A percentile compares a stretch with the other conserved stretches of the same genome.
phyloP scores from a whole-genome alignment of 192 early-diverging fungal species.

The Dimargaris verticillata region DNA sequence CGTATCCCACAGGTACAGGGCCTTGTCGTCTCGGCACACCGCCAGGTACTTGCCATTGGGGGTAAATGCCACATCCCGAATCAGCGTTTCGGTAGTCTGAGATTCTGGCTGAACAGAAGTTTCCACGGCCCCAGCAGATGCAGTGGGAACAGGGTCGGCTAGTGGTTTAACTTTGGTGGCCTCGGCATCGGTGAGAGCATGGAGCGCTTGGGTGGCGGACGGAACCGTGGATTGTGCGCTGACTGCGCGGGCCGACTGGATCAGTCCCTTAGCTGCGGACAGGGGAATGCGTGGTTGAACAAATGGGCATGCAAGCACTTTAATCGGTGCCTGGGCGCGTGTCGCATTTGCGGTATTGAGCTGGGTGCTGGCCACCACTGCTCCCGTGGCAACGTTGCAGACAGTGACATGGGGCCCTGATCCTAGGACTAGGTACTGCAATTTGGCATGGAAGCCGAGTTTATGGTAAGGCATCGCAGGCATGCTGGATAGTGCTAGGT shows the following conservation, averaged over 20 bases:
- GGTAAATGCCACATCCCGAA: constrained; percentile 36
- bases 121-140: constrained; percentile 16
- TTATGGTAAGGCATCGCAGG: neutral
- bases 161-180: neutral
- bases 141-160: neutral
- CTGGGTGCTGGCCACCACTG: constrained; percentile 5
- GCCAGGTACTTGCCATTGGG: constrained; percentile 38
- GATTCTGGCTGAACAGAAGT: constrained; percentile 14
- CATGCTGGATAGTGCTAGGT: neutral
- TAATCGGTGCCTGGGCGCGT: constrained; percentile 10
- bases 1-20: constrained; percentile 46
- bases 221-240: neutral
- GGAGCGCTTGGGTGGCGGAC: neutral
- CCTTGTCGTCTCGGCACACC: constrained; percentile 47
- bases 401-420: constrained; percentile 34
- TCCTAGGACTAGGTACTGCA: constrained; percentile 27
- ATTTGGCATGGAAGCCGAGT: constrained; percentile 19
- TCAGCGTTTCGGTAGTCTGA: constrained; percentile 20
- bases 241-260: neutral
- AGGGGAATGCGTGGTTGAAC: constrained; percentile 2
- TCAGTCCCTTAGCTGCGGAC: constrained; percentile 9
- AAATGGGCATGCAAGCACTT: neutral
- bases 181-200: neutral
- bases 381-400: constrained; percentile 10
- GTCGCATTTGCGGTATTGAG: neutral